Percentiles rank a stretch among this genome's conserved stretches.
These are phyloP conservation scores for Aquilaria yunnanensis DNA, from an alignment of 345 rosid species.

Conservation along the genomic window DNA sequence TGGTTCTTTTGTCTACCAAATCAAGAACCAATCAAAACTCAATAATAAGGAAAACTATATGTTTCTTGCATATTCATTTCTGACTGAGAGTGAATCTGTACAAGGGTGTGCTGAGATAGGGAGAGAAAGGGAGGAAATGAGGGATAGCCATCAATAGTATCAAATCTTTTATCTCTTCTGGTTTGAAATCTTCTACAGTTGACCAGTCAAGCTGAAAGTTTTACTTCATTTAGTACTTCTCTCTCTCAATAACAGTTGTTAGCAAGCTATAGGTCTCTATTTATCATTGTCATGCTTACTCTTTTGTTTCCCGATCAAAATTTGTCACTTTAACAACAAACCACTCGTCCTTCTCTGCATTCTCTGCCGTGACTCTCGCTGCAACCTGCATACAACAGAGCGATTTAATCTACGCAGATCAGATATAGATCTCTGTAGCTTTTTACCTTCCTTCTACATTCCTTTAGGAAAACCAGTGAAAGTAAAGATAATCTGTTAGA, in stretches of 20 bases:
- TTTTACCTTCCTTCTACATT: no score
- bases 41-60: no score
- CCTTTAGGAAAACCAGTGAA: no score
- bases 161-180: not conserved
- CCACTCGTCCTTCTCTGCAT: conserved; percentile 93
- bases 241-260: not conserved
- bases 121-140: not conserved
- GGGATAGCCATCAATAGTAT: not conserved
- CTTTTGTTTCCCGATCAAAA: conserved; percentile 85
- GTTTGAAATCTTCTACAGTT: not conserved
- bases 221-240: no score
- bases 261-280: not conserved
- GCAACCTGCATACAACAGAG: conserved; percentile 58
- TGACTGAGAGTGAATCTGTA: no score
- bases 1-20: no score
- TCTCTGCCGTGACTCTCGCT: conserved; percentile 73
- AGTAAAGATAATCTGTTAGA: no score
- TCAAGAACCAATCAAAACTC: no score
- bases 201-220: no score
- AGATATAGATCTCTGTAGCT: no score
- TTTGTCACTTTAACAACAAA: conserved; percentile 84
- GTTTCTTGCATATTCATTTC: no score
- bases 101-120: no score
- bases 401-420: conserved; percentile 8
- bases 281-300: conserved; percentile 42